Percentiles rank a stretch among this genome's conserved stretches.
Evolutionary conservation across 805 yeast genomes (phyloP).

Genomic region (Millerozyma acaciae): DNA sequence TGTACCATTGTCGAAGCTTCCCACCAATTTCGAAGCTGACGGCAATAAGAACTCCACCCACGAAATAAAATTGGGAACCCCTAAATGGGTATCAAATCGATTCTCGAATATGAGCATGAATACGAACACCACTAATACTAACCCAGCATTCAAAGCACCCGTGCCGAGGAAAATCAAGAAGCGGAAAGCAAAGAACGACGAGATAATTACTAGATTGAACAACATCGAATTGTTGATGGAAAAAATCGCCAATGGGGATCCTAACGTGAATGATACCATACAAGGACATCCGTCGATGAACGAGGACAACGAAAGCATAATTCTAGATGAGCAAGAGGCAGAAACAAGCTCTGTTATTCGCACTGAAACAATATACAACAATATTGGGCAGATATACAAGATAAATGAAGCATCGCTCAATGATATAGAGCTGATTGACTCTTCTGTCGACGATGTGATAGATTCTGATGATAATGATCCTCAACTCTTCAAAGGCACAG

Average conservation of each 20-base stretch:
- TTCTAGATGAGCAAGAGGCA: neutral
- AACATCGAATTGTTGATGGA: slow-evolving; percentile 12
- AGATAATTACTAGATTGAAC: slow-evolving; percentile 15
- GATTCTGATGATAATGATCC: slow-evolving; percentile 5
- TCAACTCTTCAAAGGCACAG: too few relatives aligned
- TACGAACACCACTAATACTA: neutral
- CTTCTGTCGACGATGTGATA: slow-evolving; percentile 4
- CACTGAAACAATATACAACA: slow-evolving; percentile 1
- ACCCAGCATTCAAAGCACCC: slow-evolving; percentile 1
- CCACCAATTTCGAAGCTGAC: too few relatives aligned
- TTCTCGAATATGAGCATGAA: slow-evolving; percentile 1
- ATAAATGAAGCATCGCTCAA: slow-evolving; percentile 20
- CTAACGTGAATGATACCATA: neutral
- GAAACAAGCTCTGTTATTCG: slow-evolving; percentile 1
- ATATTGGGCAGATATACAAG: slow-evolving; percentile 14
- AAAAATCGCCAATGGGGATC: slow-evolving; percentile 1
- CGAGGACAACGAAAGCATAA: slow-evolving; percentile 3
- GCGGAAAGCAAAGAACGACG: slow-evolving; percentile 7
- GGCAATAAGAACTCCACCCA: too few relatives aligned
- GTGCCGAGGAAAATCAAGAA: slow-evolving; percentile 1
- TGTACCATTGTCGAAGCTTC: neutral
- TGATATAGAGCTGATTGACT: slow-evolving; percentile 20
- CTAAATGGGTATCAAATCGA: slow-evolving; percentile 1
- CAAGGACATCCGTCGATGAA: slow-evolving; percentile 8
- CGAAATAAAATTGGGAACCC: too few relatives aligned